A percentile compares a stretch with the other conserved stretches of the same genome.
These are phyloP conservation scores for Candida boidinii DNA, from an alignment of 805 yeast genomes.

Conservation along the genomic window DNA sequence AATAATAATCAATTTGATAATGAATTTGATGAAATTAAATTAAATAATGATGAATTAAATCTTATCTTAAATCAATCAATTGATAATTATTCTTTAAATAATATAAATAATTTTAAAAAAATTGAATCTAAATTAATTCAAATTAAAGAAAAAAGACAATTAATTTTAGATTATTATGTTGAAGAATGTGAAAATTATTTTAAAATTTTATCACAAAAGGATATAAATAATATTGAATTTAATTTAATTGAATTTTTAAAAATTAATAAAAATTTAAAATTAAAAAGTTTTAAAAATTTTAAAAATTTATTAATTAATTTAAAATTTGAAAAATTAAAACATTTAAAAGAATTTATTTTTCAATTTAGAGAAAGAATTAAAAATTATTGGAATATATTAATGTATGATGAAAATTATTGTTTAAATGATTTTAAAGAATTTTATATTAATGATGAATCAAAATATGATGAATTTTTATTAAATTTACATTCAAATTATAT, in stretches of 20 bases:
- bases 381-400: slow-evolving; percentile 54
- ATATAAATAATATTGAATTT: slow-evolving; percentile 20
- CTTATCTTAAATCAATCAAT: too few species aligned
- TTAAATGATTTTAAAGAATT: slow-evolving; percentile 36
- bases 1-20: slow-evolving; percentile 1
- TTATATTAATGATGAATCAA: slow-evolving; percentile 27
- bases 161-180: slow-evolving; percentile 25
- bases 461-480: slow-evolving; percentile 51
- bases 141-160: slow-evolving; percentile 28
- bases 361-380: slow-evolving; percentile 54
- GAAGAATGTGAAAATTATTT: slow-evolving; percentile 31
- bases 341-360: slow-evolving; percentile 58
- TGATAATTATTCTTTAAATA: too few species aligned
- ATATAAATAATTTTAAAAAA: too few species aligned
- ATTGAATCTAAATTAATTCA: slow-evolving; percentile 15
- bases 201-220: slow-evolving; percentile 32
- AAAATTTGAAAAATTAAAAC: slow-evolving; percentile 48
- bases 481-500: slow-evolving; percentile 60
- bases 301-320: slow-evolving; percentile 50
- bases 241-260: slow-evolving; percentile 28
- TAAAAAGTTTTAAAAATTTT: slow-evolving; percentile 38
- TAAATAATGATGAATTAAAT: too few species aligned
- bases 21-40: slow-evolving; percentile 3
- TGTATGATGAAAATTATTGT: slow-evolving; percentile 46
- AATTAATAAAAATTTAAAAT: slow-evolving; percentile 38